These are phyloP conservation scores for Pythium dissotocum DNA, from an alignment of 352 stramenopile species.

Conservation along the genomic window DNA sequence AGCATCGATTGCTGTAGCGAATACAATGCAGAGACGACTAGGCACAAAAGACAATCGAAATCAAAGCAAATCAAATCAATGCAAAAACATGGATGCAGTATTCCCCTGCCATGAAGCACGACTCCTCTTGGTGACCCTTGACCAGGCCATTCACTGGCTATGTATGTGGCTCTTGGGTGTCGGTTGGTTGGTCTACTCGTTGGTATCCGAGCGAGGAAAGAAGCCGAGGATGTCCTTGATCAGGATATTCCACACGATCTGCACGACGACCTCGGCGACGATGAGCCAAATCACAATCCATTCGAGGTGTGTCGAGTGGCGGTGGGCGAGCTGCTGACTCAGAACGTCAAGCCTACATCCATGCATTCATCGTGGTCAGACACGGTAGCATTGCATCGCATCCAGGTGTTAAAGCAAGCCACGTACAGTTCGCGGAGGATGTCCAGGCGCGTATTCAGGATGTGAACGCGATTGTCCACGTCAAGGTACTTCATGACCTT, in stretches of 20 bases:
- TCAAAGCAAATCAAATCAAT: neutral
- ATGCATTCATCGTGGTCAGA: constrained; percentile 7
- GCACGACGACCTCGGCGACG: constrained; percentile 87
- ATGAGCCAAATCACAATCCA: constrained; percentile 96
- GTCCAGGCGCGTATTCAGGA: constrained; percentile 93
- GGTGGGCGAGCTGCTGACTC: constrained; percentile 88
- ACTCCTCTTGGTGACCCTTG: neutral
- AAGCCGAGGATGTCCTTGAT: constrained; percentile 90
- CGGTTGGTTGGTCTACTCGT: constrained; percentile 8
- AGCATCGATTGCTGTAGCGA: constrained; percentile 26
- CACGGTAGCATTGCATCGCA: neutral
- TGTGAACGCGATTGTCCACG: constrained; percentile 90
- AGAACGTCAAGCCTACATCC: constrained; percentile 88
- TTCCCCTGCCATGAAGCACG: neutral
- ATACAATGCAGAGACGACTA: constrained; percentile 2
- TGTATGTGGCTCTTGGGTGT: too few relatives aligned
- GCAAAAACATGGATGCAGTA: constrained; percentile 1
- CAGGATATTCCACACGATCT: constrained; percentile 88
- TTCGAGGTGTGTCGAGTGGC: constrained; percentile 90
- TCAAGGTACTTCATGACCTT: constrained; percentile 93
- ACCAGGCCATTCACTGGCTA: neutral
- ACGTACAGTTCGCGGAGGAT: constrained; percentile 91
- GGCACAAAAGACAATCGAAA: neutral
- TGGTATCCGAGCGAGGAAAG: constrained; percentile 61
- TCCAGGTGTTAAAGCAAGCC: neutral